These are phyloP conservation scores for Dentipellis fragilis DNA, from an alignment of 768 basidiomycete genomes.

Conservation along the genomic window DNA sequence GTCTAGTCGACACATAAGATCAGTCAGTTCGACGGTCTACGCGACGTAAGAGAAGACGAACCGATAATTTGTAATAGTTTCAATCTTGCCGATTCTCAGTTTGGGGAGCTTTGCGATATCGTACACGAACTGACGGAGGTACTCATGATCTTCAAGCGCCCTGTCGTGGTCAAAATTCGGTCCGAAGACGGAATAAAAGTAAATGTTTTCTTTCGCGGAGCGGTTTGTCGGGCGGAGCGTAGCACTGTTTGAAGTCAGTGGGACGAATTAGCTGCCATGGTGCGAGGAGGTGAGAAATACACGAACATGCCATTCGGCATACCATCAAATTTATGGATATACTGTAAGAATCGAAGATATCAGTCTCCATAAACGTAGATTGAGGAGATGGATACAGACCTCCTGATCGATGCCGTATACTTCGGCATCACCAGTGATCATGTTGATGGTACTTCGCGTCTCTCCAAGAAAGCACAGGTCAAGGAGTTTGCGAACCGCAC, in stretches of 20 bases:
- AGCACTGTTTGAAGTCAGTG: background rate
- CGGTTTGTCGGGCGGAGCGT: background rate
- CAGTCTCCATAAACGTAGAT: background rate
- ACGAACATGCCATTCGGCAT: background rate
- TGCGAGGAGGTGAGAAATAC: no score
- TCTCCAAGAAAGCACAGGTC: background rate
- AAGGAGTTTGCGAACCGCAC: background rate
- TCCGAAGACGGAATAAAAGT: background rate
- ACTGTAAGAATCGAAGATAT: background rate
- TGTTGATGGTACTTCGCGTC: background rate
- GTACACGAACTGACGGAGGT: background rate
- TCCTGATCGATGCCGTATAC: background rate
- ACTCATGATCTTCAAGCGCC: background rate
- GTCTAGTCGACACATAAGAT: background rate
- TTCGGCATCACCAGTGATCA: conserved; percentile 2
- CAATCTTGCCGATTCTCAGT: background rate
- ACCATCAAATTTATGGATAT: background rate
- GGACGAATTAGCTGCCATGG: no score
- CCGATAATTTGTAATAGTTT: background rate
- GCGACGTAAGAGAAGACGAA: no score
- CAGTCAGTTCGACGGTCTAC: no score
- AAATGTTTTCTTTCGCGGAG: background rate
- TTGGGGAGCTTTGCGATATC: background rate
- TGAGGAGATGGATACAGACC: background rate
- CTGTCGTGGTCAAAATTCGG: background rate